phyloP scores from a whole-genome alignment of 495 filamentous ascomycete genomes.

The Hypoxylon rickii region DNA sequence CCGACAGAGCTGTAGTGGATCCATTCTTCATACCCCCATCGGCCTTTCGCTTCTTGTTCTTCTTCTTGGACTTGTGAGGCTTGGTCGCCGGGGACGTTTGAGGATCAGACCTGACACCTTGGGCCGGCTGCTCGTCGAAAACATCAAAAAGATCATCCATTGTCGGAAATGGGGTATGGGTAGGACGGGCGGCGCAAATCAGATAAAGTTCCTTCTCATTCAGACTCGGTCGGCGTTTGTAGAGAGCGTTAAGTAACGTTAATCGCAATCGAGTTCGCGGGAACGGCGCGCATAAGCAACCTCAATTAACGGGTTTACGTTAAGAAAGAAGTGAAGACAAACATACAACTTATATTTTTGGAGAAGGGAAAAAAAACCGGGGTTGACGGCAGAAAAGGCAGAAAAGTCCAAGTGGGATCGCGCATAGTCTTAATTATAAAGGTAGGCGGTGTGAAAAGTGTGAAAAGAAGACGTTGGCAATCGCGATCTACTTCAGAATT shows the following conservation, averaged over 20 bases:
- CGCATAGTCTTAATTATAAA: background rate
- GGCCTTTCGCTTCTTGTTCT: conserved; percentile 79
- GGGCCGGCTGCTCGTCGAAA: conserved; percentile 62
- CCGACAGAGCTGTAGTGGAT: conserved; percentile 40
- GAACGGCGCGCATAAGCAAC: too few relatives aligned
- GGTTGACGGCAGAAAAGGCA: conserved; percentile 13
- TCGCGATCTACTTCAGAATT: background rate
- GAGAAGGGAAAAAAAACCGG: conserved; percentile 21
- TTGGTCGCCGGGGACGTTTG: conserved; percentile 40
- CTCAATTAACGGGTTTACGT: too few relatives aligned
- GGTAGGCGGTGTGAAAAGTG: background rate
- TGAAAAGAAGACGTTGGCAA: background rate
- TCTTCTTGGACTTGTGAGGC: conserved; percentile 52
- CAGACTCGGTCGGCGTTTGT: too few relatives aligned
- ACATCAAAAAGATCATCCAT: conserved; percentile 86
- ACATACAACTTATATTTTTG: conserved; percentile 15
- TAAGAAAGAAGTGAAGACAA: too few relatives aligned
- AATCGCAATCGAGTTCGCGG: too few relatives aligned
- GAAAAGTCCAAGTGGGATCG: conserved; percentile 20
- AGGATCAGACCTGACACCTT: conserved; percentile 50
- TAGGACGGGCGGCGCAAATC: too few relatives aligned
- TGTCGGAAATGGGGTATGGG: too few relatives aligned
- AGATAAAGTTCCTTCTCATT: too few relatives aligned
- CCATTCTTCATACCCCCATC: conserved; percentile 72
- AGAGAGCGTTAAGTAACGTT: too few relatives aligned